These are phyloP conservation scores for Fusarium aywerte DNA, from an alignment of 2,329 filamentous ascomycete species.

Conservation along the genomic window DNA sequence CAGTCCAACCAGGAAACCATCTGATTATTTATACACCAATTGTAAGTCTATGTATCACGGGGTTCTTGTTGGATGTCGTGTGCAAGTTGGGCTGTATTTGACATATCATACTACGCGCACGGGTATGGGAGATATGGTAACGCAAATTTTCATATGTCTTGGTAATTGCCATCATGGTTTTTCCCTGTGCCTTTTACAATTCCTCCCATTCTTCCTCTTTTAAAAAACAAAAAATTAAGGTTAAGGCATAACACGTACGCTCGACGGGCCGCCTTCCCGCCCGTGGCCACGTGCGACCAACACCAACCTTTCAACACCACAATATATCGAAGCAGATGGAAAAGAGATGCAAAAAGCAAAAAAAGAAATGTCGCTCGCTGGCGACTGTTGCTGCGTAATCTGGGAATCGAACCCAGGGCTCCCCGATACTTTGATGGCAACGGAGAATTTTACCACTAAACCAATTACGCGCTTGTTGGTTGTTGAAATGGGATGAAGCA, in stretches of 20 bases:
- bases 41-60: fast-evolving
- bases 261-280: neutral
- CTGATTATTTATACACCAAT: conserved; percentile 1
- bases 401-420: conserved; percentile 5
- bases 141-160: neutral
- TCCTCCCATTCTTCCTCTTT: neutral
- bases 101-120: neutral
- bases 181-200: neutral
- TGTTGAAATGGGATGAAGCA: no score
- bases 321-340: neutral
- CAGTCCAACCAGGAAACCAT: neutral
- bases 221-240: neutral
- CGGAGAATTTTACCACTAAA: conserved; percentile 9
- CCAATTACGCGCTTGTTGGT: neutral
- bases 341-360: neutral
- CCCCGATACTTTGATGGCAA: neutral
- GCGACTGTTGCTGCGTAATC: neutral
- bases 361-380: fast-evolving
- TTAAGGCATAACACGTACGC: neutral
- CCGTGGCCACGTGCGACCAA: neutral
- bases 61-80: no score
- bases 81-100: neutral
- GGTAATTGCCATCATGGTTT: neutral
- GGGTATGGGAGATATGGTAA: no score
- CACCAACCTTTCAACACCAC: neutral